Conservation (phyloP, 1,284 basidiomycete genomes). For the Ustilago crameri region DNA sequence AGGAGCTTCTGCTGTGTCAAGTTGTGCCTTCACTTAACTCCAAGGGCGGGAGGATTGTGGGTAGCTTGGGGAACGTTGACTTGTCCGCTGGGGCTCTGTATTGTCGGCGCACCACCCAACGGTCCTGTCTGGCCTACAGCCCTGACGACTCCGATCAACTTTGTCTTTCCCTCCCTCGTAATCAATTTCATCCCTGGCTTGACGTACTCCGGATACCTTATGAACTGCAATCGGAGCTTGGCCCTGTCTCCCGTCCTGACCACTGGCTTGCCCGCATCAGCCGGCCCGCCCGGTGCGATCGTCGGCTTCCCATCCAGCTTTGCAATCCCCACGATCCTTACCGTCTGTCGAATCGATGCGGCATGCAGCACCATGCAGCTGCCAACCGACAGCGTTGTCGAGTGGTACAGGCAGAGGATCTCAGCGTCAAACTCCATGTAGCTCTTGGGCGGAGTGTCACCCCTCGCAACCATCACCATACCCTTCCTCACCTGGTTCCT, state of each 20-base stretch:
- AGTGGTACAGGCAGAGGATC: slow-evolving; percentile 66
- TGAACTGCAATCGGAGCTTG: slow-evolving; percentile 61
- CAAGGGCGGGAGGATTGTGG: slow-evolving; percentile 21
- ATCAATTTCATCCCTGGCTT: slow-evolving; percentile 65
- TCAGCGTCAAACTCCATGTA: slow-evolving; percentile 65
- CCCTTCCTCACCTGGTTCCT: slow-evolving; percentile 88
- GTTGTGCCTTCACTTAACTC: slow-evolving; percentile 45
- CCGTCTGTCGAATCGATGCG: slow-evolving; percentile 65
- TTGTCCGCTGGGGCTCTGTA: not conserved
- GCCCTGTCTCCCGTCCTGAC: slow-evolving; percentile 66
- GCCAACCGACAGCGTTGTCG: slow-evolving; percentile 63
- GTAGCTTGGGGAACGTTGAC: slow-evolving; percentile 26
- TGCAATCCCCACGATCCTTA: slow-evolving; percentile 60
- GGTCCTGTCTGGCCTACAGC: slow-evolving; percentile 53
- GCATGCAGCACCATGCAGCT: slow-evolving; percentile 67
- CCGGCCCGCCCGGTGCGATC: slow-evolving; percentile 4
- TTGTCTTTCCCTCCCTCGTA: slow-evolving; percentile 64
- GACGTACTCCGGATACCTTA: slow-evolving; percentile 60
- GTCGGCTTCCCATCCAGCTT: slow-evolving; percentile 55
- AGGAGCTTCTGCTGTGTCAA: not conserved
- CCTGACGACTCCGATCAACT: slow-evolving; percentile 62
- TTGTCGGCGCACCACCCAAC: slow-evolving; percentile 11
- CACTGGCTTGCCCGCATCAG: slow-evolving; percentile 56
- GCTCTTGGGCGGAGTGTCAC: slow-evolving; percentile 50
- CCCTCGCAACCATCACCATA: slow-evolving; percentile 72